Conservation (phyloP, 805 yeast genomes). For the Candida wancherniae region DNA sequence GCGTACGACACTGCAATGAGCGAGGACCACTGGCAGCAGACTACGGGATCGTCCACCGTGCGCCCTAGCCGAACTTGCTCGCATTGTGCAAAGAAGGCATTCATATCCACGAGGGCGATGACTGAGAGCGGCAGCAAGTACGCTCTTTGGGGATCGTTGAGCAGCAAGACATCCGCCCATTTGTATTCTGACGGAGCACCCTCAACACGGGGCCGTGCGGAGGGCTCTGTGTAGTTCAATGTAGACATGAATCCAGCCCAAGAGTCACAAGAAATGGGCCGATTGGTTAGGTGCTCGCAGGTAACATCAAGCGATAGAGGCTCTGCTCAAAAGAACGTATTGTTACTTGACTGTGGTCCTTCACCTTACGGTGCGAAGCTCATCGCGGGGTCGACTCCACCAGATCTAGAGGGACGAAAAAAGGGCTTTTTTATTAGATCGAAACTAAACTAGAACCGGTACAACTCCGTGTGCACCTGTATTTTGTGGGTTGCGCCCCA, state of each 20-base stretch:
- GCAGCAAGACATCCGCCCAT: conserved; percentile 39
- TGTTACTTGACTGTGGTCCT: no score
- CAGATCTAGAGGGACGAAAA: no score
- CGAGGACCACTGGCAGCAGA: conserved; percentile 89
- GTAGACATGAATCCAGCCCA: no score
- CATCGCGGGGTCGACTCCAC: no score
- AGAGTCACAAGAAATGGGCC: no score
- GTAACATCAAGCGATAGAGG: no score
- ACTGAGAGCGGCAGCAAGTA: conserved; percentile 68
- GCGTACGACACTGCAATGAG: conserved; percentile 89
- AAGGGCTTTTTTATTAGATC: no score
- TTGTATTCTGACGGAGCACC: conserved; percentile 9
- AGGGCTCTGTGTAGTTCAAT: conserved; percentile 2
- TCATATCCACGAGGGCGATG: conserved; percentile 82
- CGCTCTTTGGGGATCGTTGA: conserved; percentile 44
- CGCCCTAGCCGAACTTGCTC: conserved; percentile 74
- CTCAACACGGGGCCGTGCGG: neutral
- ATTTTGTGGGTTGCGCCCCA: conserved; percentile 36
- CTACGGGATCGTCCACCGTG: conserved; percentile 71
- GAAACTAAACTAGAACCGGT: conserved; percentile 5
- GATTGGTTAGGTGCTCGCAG: no score
- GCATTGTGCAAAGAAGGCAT: conserved; percentile 94
- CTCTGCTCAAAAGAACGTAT: no score
- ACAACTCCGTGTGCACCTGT: conserved; percentile 38
- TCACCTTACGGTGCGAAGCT: no score